Percentiles rank a stretch among this genome's conserved stretches.
These are phyloP conservation scores for Calonectria leucothoes DNA, from an alignment of 2,329 filamentous ascomycete species.

Conservation along the genomic window DNA sequence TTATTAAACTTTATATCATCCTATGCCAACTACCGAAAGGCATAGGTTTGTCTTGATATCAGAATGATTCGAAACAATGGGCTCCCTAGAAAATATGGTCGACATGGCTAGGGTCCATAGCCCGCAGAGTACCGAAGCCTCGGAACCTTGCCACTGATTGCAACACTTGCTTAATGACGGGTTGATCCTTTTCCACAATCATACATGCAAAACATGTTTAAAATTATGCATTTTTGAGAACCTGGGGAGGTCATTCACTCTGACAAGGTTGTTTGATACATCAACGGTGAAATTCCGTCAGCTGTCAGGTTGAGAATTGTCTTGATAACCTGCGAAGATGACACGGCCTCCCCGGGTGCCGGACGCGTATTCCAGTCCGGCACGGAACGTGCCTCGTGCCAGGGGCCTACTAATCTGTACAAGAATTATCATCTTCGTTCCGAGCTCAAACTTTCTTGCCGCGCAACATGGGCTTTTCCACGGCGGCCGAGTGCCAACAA, in stretches of 20 bases:
- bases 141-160: background rate
- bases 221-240: background rate
- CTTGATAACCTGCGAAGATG: background rate
- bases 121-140: background rate
- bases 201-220: background rate
- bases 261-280: background rate
- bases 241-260: background rate
- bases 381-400: background rate
- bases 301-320: too few relatives aligned
- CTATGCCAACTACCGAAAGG: background rate
- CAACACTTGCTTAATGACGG: background rate
- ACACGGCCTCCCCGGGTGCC: background rate
- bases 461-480: background rate
- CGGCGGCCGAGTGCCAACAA: background rate
- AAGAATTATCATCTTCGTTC: background rate
- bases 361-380: background rate
- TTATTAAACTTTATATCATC: background rate
- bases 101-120: background rate
- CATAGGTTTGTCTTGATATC: background rate
- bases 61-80: background rate
- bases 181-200: background rate
- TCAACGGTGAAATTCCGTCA: too few relatives aligned
- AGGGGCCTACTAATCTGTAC: background rate
- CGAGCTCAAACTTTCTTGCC: background rate
- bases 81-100: background rate